Percentiles rank a stretch among this genome's conserved stretches.
phyloP scores from a whole-genome alignment of 495 filamentous ascomycete species.

The Tuber melanosporum region DNA sequence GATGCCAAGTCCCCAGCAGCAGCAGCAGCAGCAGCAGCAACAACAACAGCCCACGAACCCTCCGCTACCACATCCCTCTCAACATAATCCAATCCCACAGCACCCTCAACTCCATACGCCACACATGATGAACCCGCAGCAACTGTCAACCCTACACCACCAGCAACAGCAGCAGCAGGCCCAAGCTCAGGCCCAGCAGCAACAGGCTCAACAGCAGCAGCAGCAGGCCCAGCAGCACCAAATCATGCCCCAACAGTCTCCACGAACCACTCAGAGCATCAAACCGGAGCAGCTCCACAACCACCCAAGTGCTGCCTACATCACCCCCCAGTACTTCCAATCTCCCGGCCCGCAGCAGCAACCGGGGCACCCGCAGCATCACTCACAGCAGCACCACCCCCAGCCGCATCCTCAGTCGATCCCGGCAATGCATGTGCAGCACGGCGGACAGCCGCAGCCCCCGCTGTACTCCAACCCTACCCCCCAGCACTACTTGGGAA shows the following conservation, averaged over 20 bases:
- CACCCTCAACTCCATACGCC: constrained; percentile 46
- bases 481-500: constrained; percentile 57
- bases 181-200: constrained; percentile 50
- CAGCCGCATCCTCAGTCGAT: constrained; percentile 45
- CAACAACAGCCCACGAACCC: constrained; percentile 49
- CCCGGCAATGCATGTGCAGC: constrained; percentile 53
- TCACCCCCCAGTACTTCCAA: constrained; percentile 44
- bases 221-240: constrained; percentile 42
- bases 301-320: constrained; percentile 37
- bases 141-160: constrained; percentile 44
- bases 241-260: constrained; percentile 42
- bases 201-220: constrained; percentile 58
- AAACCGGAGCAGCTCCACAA: constrained; percentile 42
- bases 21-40: constrained; percentile 48
- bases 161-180: constrained; percentile 44
- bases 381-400: constrained; percentile 45
- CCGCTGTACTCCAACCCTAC: constrained; percentile 57
- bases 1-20: constrained; percentile 48
- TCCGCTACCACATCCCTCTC: constrained; percentile 49
- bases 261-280: constrained; percentile 37
- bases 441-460: constrained; percentile 49
- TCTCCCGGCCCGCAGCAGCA: constrained; percentile 57
- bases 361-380: constrained; percentile 50
- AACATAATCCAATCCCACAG: constrained; percentile 51
- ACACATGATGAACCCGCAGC: constrained; percentile 43